Evolutionary conservation across 2,329 filamentous ascomycete species (phyloP), one percentile per base, ranked within the genome.

Genomic region (Trichoderma citrinoviride): DNA sequence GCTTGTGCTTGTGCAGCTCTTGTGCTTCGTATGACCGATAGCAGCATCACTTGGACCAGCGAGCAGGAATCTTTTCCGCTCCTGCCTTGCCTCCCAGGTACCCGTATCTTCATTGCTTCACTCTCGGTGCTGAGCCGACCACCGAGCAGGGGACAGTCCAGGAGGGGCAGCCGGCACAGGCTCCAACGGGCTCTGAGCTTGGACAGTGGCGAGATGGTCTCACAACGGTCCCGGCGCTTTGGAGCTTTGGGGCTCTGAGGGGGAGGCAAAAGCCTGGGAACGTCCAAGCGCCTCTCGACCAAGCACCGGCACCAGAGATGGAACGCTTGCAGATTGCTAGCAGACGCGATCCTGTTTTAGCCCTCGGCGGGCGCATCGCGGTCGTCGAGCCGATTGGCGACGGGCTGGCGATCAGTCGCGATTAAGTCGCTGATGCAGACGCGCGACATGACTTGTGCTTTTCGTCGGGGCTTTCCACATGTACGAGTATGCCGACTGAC

Each of bases 361-460:
- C 44, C 50, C 52, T 64, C 44, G 23, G 29, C 27, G 61, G 61
- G 52, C 58, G 25, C 27, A 43, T 61, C 58, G 47, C 61, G 53
- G 61, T 56, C 61, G 54, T 56, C 33, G 53, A 58, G 53, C 61
- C 61, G 61, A 64, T 64, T 64, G 61, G 61, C 61, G 61, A 64
- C 19, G 46, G 53, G 33, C 25, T 58, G 61, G 54, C 61, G 61
- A 64, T 64, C 61, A 64, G 43, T 29, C 40, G 53, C 61, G 61
- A 64, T 64, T 15, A 52, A 54, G 53, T 29, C 27, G 52, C 17
- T 29, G 61, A 50, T 64, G 47, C 40, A 53, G 43, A 57, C 54
- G 54, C 40, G 54, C 54, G 54, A 55, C 52, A 43, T 55, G 52
- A 55, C 29, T 23, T 55, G 21, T 55, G 52, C 47, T 17, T 37